Evolutionary conservation across 2,329 filamentous ascomycete genomes (phyloP).

Genomic region (Aspergillus sclerotialis): DNA sequence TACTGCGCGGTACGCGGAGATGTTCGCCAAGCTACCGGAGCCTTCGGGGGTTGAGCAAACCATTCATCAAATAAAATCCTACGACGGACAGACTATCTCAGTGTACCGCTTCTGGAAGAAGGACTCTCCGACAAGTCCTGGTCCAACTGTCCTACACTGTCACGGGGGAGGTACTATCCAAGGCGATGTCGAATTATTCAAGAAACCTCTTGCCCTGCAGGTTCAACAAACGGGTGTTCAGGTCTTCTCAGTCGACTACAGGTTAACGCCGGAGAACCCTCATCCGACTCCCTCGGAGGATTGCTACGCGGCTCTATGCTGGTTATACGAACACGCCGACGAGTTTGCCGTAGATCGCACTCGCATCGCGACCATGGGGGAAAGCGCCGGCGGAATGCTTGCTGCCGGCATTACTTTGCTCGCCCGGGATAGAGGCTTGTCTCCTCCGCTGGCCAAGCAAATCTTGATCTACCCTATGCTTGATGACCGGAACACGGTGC

Average conservation of each 20-base stretch:
- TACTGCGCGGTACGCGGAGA: constrained; percentile 5
- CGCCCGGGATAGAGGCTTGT: constrained; percentile 26
- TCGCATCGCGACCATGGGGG: constrained; percentile 37
- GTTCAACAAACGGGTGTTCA: constrained; percentile 13
- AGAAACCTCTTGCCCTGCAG: constrained; percentile 5
- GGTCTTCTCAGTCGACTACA: constrained; percentile 20
- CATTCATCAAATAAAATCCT: constrained; percentile 10
- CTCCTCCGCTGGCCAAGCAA: constrained; percentile 31
- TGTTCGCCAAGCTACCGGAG: constrained; percentile 8
- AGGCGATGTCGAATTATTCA: constrained; percentile 10
- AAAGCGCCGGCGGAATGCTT: constrained; percentile 39
- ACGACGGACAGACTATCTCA: constrained; percentile 13
- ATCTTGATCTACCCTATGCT: constrained; percentile 44
- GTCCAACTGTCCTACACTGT: constrained; percentile 14
- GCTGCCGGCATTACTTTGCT: constrained; percentile 34
- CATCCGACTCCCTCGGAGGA: constrained; percentile 18
- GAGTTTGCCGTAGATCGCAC: constrained; percentile 36
- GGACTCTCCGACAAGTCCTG: constrained; percentile 2
- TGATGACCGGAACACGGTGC: constrained; percentile 35
- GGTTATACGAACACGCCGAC: constrained; percentile 29
- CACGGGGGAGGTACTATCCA: constrained; percentile 21
- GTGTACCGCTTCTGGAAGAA: constrained; percentile 12
- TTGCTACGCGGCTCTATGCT: constrained; percentile 26
- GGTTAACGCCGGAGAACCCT: constrained; percentile 18
- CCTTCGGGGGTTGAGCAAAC: constrained; percentile 11